Evolutionary conservation across 1,284 basidiomycete genomes (phyloP).

Genomic region (Taiwanofungus camphoratus): DNA sequence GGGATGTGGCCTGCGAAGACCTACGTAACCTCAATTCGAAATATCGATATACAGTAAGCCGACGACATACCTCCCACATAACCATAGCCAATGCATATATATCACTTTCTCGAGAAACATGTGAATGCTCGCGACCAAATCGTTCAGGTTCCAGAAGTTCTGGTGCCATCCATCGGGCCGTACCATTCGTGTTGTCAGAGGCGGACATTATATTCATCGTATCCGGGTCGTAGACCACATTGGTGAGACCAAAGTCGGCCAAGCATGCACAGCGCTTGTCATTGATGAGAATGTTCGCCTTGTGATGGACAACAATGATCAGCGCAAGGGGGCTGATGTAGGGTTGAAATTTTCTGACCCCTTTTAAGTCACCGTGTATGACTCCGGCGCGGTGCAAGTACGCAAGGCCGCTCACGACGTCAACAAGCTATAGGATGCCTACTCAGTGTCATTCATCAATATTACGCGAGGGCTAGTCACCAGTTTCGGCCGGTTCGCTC

Average conservation of each 20-base stretch:
- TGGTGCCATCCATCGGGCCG: no score
- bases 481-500: constrained; percentile 4
- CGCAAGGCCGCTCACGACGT: constrained; percentile 4
- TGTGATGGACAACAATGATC: neutral
- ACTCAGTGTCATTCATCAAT: neutral
- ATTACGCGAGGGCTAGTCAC: neutral
- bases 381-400: constrained; percentile 6
- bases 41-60: neutral
- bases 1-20: neutral
- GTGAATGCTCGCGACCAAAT: neutral
- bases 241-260: constrained; percentile 7
- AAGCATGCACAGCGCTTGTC: constrained; percentile 4
- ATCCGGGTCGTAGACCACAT: neutral
- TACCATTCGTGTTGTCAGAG: constrained; percentile 2
- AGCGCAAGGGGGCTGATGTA: neutral
- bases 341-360: neutral
- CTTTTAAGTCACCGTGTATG: constrained; percentile 9
- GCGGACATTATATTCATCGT: constrained; percentile 1
- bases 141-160: constrained; percentile 3
- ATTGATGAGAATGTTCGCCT: constrained; percentile 8
- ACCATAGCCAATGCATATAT: constrained; percentile 6
- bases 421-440: constrained; percentile 2
- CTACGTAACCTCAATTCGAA: neutral
- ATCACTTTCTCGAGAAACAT: neutral
- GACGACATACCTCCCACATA: constrained; percentile 7